Evolutionary conservation across 2,329 filamentous ascomycete genomes (phyloP).

Genomic region (Thermothelomyces thermophilus): DNA sequence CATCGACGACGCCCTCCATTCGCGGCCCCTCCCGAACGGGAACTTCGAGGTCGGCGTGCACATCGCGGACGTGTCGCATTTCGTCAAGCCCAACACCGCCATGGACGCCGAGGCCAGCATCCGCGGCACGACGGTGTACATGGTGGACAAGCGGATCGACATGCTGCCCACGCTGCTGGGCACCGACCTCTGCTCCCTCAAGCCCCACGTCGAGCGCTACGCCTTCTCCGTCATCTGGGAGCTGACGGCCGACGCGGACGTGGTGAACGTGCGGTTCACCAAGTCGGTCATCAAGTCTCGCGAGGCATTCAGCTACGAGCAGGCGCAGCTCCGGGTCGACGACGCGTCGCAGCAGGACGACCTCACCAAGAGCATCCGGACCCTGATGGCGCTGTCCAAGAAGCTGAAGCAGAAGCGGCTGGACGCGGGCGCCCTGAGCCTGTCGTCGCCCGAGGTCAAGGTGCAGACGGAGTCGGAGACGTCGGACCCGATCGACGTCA

Average conservation of each 20-base stretch:
- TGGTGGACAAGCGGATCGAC: conserved; percentile 98
- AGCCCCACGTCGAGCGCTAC: conserved; percentile 93
- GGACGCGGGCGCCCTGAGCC: conserved; percentile 88
- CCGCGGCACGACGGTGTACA: conserved; percentile 90
- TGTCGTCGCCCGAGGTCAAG: conserved; percentile 96
- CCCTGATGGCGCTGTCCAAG: conserved; percentile 79
- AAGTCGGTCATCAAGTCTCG: conserved; percentile 97
- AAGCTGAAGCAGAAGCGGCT: conserved; percentile 92
- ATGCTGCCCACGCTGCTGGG: conserved; percentile 97
- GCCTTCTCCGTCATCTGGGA: conserved; percentile 88
- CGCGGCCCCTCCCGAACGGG: conserved; percentile 75
- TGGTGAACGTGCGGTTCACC: conserved; percentile 80
- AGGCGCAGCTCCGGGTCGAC: conserved; percentile 90
- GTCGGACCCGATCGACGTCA: conserved; percentile 90
- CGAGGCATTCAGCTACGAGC: conserved; percentile 96
- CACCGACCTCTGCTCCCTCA: conserved; percentile 92
- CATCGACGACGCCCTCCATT: conserved; percentile 95
- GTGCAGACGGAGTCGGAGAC: conserved; percentile 94
- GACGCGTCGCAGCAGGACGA: conserved; percentile 82
- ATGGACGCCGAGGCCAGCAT: conserved; percentile 96
- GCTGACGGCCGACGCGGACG: conserved; percentile 74
- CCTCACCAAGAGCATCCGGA: conserved; percentile 82
- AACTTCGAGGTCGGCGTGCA: conserved; percentile 96
- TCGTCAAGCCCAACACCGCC: conserved; percentile 91
- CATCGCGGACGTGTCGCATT: conserved; percentile 98